phyloP scores from a whole-genome alignment of 2,329 filamentous ascomycete genomes.

The Colletotrichum simmondsii region DNA sequence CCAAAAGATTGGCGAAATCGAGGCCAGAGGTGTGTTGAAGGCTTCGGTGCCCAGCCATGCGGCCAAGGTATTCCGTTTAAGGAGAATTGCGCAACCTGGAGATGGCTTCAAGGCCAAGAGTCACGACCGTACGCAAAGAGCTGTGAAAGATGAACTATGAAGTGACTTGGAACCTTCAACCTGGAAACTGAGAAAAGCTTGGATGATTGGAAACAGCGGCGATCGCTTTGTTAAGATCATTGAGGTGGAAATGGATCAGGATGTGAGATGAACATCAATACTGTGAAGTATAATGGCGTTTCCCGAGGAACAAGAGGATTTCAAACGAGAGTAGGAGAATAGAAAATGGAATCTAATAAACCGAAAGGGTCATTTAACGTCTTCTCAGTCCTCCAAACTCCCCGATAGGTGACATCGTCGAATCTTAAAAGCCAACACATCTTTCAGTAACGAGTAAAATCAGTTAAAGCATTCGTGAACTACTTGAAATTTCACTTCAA shows the following conservation, averaged over 20 bases:
- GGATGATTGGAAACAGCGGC: not conserved
- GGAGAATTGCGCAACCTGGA: constrained; percentile 33
- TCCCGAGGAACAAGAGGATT: not conserved
- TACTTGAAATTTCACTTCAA: not conserved
- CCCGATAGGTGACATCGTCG: not conserved
- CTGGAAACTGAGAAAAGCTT: not conserved
- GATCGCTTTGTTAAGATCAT: no score
- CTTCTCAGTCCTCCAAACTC: not conserved
- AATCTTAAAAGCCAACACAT: not conserved
- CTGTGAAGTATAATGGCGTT: no score
- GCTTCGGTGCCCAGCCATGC: constrained; percentile 34
- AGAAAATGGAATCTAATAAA: not conserved
- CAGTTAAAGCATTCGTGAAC: not conserved
- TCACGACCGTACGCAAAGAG: constrained; percentile 32
- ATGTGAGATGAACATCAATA: no score
- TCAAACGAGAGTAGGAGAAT: not conserved
- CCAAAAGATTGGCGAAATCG: constrained; percentile 34
- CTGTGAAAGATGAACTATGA: constrained; percentile 36
- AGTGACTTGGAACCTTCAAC: no score
- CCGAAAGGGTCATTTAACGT: not conserved
- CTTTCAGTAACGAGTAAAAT: not conserved
- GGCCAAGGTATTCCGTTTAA: constrained; percentile 36
- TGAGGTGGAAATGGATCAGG: no score
- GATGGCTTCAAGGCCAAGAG: constrained; percentile 38
- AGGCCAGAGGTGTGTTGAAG: constrained; percentile 32